Evolutionary conservation across 352 stramenopile species (phyloP), one percentile per base, ranked within the genome.

Genomic region (Blastocystis sp.): DNA sequence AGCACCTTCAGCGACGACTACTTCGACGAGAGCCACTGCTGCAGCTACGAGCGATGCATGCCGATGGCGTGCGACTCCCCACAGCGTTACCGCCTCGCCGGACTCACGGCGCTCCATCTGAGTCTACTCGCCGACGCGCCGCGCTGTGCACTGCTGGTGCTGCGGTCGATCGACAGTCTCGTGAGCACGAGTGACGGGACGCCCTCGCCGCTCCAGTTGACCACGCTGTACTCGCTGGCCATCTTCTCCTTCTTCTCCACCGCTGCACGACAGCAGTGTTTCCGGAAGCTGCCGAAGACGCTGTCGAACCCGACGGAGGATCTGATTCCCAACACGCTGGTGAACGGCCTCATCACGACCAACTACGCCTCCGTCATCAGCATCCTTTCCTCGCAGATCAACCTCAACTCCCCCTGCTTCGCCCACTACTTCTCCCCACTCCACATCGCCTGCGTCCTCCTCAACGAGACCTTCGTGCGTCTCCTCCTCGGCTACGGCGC

Each of bases 401-500:
- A 81, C 34, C 46, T 64, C 29, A 18, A 34, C 1, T 42, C 61
- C 34, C 29, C 34, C 32, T 72, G 61, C 42, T 63, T 64, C 27
- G 21, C 46, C 0, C 40, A 40, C 21, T n/a, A 7, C 29, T 81
- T 65, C 69, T 42, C 27, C 1, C 69, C 69, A 4, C 69, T 81
- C 24, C 69, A 81, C 48, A 64, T 81, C 18, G 69, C 69, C 46
- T 81, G 69, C 40, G 32, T 81, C 18, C 34, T 81, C 32, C 27
- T 81, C 14, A 64, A 81, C 53, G 69, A 81, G 29, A 65, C 69
- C 0, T 42, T 81, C 14, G 38, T 81, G 40, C 69, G 69, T 11
- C 69, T 81, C 6, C 48, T 81, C 34, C 24, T 81, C 16, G 69
- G 69, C 36, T 81, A 81, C 40, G 69, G 69, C 36, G 69, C 69